These are phyloP conservation scores for Austroboletus eburneus DNA, from an alignment of 768 basidiomycete species.

Conservation along the genomic window DNA sequence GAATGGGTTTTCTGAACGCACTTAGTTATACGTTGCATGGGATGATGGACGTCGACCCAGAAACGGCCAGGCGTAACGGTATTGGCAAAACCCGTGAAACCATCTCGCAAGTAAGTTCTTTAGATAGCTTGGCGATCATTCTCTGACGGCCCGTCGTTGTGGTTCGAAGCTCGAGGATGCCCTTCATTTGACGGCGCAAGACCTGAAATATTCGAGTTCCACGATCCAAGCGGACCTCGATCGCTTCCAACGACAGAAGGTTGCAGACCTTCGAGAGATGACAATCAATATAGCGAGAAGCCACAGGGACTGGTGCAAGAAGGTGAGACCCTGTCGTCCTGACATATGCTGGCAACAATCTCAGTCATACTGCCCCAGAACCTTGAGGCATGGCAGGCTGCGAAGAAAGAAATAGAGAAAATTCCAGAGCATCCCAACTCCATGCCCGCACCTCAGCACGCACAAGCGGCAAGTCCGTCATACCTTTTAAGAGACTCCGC, in stretches of 20 bases:
- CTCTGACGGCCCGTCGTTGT: constrained; percentile 13
- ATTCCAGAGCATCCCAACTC: constrained; percentile 90
- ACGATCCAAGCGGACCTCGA: constrained; percentile 98
- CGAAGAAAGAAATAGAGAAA: constrained; percentile 84
- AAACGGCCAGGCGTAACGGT: constrained; percentile 86
- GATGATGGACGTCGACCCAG: constrained; percentile 99
- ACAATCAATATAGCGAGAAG: constrained; percentile 82
- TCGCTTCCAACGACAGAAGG: constrained; percentile 97
- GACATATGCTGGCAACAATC: constrained; percentile 6
- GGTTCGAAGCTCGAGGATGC: constrained; percentile 84
- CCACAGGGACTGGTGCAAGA: constrained; percentile 96
- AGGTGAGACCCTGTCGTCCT: constrained; percentile 45
- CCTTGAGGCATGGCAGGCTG: constrained; percentile 95
- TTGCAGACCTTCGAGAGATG: constrained; percentile 94
- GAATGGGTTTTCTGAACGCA: constrained; percentile 86
- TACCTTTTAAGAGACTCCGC: constrained; percentile 59
- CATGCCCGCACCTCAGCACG: constrained; percentile 39
- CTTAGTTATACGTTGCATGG: constrained; percentile 93
- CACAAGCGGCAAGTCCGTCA: constrained; percentile 33
- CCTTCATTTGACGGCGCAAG: constrained; percentile 85
- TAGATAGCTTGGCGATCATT: constrained; percentile 5
- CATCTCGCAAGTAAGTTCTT: constrained; percentile 77
- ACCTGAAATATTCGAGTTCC: constrained; percentile 92
- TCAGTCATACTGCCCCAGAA: constrained; percentile 53
- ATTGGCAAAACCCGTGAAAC: constrained; percentile 93